Evolutionary conservation across 129 eudicot genomes (phyloP), one percentile per base, ranked within the genome.

Genomic region (Pulicaria dysenterica): DNA sequence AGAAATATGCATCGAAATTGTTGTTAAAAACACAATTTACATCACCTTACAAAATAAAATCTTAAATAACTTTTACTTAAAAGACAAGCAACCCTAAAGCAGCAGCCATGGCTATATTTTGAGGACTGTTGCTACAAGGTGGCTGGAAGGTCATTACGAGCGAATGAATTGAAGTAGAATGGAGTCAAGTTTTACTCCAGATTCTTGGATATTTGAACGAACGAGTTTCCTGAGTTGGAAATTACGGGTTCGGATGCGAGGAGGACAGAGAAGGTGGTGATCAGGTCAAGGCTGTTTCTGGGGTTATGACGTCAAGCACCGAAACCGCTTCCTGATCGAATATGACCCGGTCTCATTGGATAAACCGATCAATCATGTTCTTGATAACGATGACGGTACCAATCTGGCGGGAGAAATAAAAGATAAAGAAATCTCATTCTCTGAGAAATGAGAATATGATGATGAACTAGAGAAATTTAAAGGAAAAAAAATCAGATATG

Each of bases 201-300:
- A 83, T 2, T 65, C 72, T 51, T 14, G 8, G 60, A 91, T 79
- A 39, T 72, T 84, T 44, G 81, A 39, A 62, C 85, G 97, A 7
- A 91, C 51, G 60, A 55, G 79, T 39, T 81, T 73, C 1, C 97
- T 95, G 19, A 81, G 80, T 6, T 82, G 36, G 50, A 83, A 80
- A 11, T 77, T 83, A 8, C 87, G 77, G 65, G 89, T 78, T 2
- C 89, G 71, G 79, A 91, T 85, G 91, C 89, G 68, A 91, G 89
- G 76, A 91, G 80, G 59, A 83, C 44, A 51, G 94, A 84, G 85
- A 77, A 80, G 82, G 81, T 65, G 13, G 80, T 78, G 71, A n/a
- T n/a, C n/a, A 83, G 82, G 77, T 84, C 91, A 2, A 88, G 90
- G 58, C 79, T 64, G 68, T 1, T 75, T 50, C 13, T 75, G 81